Conservation (phyloP, 75 land plant species). For the Isoetes taiwanensis region DNA sequence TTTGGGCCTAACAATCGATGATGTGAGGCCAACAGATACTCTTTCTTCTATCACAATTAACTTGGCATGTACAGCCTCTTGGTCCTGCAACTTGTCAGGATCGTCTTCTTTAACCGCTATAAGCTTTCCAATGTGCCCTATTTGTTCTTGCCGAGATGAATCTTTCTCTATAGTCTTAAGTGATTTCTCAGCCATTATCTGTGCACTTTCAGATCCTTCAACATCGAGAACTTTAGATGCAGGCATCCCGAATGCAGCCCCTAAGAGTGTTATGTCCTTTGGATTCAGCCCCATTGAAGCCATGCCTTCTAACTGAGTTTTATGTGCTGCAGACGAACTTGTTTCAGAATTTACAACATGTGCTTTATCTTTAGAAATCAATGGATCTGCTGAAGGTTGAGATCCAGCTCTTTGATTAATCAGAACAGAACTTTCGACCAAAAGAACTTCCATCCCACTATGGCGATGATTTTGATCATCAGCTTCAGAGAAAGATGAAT, state of each 20-base stretch:
- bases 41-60: neutral
- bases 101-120: neutral
- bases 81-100: neutral
- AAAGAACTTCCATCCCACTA: too few species aligned
- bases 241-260: slow-evolving; percentile 1
- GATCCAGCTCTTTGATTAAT: too few species aligned
- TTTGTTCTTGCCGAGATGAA: neutral
- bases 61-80: neutral
- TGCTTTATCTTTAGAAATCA: too few species aligned
- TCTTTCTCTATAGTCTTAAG: too few species aligned
- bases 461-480: too few species aligned
- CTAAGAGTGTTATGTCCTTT: slow-evolving; percentile 1
- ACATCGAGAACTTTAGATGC: neutral
- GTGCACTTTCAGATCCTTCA: neutral
- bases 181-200: neutral
- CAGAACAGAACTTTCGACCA: too few species aligned
- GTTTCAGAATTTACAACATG: too few species aligned
- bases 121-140: neutral
- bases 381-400: too few species aligned
- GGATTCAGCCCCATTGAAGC: slow-evolving; percentile 2
- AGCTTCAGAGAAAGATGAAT: too few species aligned
- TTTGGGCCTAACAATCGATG: neutral
- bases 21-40: neutral
- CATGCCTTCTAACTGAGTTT: neutral
- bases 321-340: too few species aligned